Percentiles rank a stretch among this genome's conserved stretches.
phyloP scores from a whole-genome alignment of 106 monocot genomes.

The Xerophyta viscosa region DNA sequence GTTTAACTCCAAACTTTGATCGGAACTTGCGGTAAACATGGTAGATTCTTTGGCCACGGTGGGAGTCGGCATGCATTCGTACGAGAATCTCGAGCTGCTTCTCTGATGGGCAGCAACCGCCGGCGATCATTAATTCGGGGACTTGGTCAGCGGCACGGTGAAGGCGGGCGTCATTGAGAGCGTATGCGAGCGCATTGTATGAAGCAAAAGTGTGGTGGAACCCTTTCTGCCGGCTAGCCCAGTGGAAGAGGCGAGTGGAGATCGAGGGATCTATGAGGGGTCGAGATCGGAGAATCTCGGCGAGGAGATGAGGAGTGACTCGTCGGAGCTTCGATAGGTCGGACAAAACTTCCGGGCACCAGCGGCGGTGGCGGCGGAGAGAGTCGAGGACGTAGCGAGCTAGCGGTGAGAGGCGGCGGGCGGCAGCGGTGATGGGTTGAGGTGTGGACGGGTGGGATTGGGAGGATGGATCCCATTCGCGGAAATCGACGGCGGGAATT shows the following conservation, averaged over 20 bases:
- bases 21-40: constrained; percentile 48
- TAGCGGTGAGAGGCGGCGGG: constrained; percentile 74
- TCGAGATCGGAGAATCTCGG: constrained; percentile 66
- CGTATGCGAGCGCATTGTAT: constrained; percentile 68
- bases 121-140: constrained; percentile 68
- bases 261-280: constrained; percentile 27
- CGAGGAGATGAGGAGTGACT: constrained; percentile 54
- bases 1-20: constrained; percentile 31
- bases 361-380: constrained; percentile 61
- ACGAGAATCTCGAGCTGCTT: constrained; percentile 89
- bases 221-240: constrained; percentile 69
- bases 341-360: constrained; percentile 56
- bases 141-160: constrained; percentile 65
- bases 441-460: constrained; percentile 5
- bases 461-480: constrained; percentile 48
- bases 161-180: constrained; percentile 37
- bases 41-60: constrained; percentile 46
- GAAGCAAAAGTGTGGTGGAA: constrained; percentile 65
- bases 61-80: constrained; percentile 52
- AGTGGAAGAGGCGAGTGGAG: constrained; percentile 76
- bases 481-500: constrained; percentile 31
- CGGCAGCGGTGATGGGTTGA: constrained; percentile 17
- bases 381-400: constrained; percentile 72
- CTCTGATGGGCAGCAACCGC: constrained; percentile 58
- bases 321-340: constrained; percentile 89